These are phyloP conservation scores for Stenocarpella maydis DNA, from an alignment of 2,329 filamentous ascomycete genomes.

Conservation along the genomic window DNA sequence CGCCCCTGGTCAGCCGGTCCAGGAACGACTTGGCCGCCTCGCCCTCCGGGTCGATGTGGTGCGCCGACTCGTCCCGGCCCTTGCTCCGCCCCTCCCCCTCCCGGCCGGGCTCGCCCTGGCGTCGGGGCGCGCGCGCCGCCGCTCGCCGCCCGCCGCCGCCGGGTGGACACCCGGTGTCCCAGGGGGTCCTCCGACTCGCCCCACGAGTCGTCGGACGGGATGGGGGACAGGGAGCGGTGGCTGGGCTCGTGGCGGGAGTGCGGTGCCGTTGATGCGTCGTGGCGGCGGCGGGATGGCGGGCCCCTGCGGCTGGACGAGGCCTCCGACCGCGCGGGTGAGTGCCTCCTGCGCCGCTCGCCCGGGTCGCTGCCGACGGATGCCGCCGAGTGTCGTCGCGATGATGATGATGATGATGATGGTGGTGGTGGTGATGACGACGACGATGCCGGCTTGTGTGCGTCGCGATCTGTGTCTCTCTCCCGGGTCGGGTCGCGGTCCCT, in stretches of 20 bases:
- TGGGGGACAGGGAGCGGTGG: conserved; percentile 26
- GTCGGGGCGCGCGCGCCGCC: background rate
- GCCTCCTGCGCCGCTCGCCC: background rate
- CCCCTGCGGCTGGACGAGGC: background rate
- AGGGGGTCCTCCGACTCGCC: conserved; percentile 4
- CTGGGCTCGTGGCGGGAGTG: conserved; percentile 16
- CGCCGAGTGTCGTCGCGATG: background rate
- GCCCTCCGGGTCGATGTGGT: conserved; percentile 26
- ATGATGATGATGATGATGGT: too few species aligned
- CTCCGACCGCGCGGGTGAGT: background rate
- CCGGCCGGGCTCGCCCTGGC: background rate
- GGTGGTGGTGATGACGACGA: too few species aligned
- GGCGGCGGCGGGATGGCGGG: background rate
- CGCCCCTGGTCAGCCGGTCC: conserved; percentile 27
- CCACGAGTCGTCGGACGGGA: conserved; percentile 30
- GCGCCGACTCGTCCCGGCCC: conserved; percentile 13
- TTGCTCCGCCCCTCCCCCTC: background rate
- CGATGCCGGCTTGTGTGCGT: background rate
- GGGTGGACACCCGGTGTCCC: background rate
- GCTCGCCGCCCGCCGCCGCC: background rate
- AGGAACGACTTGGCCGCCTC: conserved; percentile 30
- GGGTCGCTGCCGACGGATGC: conserved; percentile 12
- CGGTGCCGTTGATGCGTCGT: conserved; percentile 3
- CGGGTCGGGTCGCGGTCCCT: conserved; percentile 9
- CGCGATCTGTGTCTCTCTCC: background rate